Evolutionary conservation across 768 basidiomycete genomes (phyloP), one percentile per base, ranked within the genome.

Genomic region (Kockovaella imperatae): DNA sequence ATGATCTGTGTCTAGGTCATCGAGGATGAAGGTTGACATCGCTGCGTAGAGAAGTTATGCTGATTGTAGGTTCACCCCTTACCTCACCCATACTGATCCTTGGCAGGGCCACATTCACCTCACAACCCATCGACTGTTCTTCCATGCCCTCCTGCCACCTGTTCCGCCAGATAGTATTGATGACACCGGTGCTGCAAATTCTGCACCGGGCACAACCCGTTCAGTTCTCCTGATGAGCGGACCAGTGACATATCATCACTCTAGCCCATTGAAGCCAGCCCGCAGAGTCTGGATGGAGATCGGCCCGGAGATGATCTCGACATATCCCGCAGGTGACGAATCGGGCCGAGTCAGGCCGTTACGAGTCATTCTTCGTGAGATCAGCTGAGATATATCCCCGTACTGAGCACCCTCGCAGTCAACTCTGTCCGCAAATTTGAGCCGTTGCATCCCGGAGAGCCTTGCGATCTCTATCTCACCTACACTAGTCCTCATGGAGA

Each of bases 51-150:
- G 61, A 59, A 17, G 50, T 70, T 31, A 52, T 60, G 46, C 49
- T 51, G 43, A 50, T 71, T 18, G 42, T 54, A 6, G 50, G 56
- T 38, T 18, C 46, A 6, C 44, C 41, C 48, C 21, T 10, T 25
- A 29, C 23, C 11, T n/a, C 7, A n/a, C 47, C 20, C 14, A 44
- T 58, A 36, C 47, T 53, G 32, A 45, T 21, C n/a, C 11, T 25
- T 26, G 20, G 4, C 38, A 79, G 75, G 80, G 81, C 5, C 78
- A 79, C 26, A 69, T 82, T 15, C 81, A 83, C 61, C 63, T 83
- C 17, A 84, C 82, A 0, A 81, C 79, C 0, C 81, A 83, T 64
- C 76, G 82, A 3, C 52, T 83, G 17, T 71, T 79, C 0, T 84
- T 84, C 62, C 81, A 83, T 56, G 82, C 82, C 1, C 76, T 80